Percentiles rank a stretch among this genome's conserved stretches.
These are phyloP conservation scores for Diutina ranongensis DNA, from an alignment of 1,139 yeast species.

Conservation along the genomic window DNA sequence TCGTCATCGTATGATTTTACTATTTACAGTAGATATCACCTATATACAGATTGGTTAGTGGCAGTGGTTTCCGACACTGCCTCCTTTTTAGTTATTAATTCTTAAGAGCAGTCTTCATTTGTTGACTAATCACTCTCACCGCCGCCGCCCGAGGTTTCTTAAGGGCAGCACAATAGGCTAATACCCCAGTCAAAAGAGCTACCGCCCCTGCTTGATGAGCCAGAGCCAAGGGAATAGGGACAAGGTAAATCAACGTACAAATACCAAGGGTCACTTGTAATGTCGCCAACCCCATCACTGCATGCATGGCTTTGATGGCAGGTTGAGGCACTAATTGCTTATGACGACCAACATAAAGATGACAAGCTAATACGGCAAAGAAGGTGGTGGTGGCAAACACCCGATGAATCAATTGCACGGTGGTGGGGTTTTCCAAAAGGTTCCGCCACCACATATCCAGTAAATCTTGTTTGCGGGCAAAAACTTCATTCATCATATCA, in stretches of 20 bases:
- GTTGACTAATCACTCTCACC: conserved; percentile 8
- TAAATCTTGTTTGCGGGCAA: conserved; percentile 51
- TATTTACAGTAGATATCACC: too few species aligned
- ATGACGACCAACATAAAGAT: conserved; percentile 45
- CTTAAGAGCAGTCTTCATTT: not conserved
- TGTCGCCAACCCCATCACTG: conserved; percentile 70
- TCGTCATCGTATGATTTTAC: too few species aligned
- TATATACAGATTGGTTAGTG: too few species aligned
- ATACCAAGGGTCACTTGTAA: conserved; percentile 83
- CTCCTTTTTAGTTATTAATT: too few species aligned
- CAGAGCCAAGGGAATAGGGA: conserved; percentile 89
- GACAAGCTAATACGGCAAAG: conserved; percentile 54
- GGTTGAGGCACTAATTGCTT: conserved; percentile 50
- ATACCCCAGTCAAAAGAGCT: conserved; percentile 69
- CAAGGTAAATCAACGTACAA: conserved; percentile 72
- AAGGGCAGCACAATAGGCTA: conserved; percentile 59
- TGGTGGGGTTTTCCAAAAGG: conserved; percentile 87
- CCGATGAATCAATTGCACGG: conserved; percentile 89
- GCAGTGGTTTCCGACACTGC: too few species aligned
- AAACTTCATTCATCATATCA: conserved; percentile 73
- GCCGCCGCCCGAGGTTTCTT: conserved; percentile 54
- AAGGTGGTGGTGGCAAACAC: conserved; percentile 77
- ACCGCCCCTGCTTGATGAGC: conserved; percentile 97
- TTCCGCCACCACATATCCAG: conserved; percentile 88
- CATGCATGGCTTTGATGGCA: conserved; percentile 42